A percentile compares a stretch with the other conserved stretches of the same genome.
phyloP scores from a whole-genome alignment of 176 grass and related monocot genomes.

The bread wheat (Triticum aestivum) region DNA sequence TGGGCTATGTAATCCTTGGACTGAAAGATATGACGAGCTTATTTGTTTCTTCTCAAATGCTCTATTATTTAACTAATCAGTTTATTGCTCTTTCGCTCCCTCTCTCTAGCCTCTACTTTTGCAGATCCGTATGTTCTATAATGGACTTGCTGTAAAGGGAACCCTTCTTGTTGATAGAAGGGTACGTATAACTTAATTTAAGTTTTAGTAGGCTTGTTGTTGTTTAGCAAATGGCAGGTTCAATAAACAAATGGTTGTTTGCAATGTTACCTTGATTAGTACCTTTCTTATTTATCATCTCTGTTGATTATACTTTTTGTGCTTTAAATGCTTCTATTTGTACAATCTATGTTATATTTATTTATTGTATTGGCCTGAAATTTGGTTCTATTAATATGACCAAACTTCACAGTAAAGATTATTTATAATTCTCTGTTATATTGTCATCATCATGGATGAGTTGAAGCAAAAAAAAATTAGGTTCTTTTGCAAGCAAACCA shows the following conservation, averaged over 20 bases:
- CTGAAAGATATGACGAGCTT: background rate
- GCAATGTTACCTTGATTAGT: background rate
- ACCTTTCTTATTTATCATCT: background rate
- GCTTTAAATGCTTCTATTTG: background rate
- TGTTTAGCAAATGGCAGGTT: background rate
- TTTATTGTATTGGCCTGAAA: background rate
- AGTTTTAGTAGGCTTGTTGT: background rate
- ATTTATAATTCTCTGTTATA: background rate
- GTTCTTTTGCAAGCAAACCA: background rate
- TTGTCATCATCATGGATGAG: background rate
- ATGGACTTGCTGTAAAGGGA: conserved; percentile 64
- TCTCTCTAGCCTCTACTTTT: conserved; percentile 67
- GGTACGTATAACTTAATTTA: conserved; percentile 27
- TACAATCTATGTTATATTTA: background rate
- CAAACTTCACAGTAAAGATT: background rate
- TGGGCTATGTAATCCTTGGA: background rate
- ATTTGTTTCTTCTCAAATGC: background rate
- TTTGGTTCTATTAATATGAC: background rate
- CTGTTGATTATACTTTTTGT: background rate
- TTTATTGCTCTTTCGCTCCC: background rate
- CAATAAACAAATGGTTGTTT: background rate
- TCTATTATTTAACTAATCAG: background rate
- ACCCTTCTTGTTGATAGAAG: conserved; percentile 58
- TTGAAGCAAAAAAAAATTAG: background rate
- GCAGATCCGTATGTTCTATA: conserved; percentile 69